phyloP scores from a whole-genome alignment of 305 asterid species.

The Solanum chacoense region DNA sequence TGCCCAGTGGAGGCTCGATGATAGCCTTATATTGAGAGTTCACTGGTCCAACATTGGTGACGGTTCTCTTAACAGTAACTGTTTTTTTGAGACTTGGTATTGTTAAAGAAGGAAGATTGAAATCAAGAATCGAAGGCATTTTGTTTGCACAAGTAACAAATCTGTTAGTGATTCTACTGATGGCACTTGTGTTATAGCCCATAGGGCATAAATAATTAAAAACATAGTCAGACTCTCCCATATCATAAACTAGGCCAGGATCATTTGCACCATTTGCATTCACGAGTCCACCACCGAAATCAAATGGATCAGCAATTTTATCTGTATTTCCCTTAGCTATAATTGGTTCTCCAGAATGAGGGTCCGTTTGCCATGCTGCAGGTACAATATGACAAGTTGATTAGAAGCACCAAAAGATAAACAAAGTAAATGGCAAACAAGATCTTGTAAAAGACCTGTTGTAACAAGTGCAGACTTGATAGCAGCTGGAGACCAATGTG shows the following conservation, averaged over 20 bases:
- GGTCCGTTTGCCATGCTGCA: constrained; percentile 22
- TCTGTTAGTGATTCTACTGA: constrained; percentile 20
- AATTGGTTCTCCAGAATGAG: constrained; percentile 25
- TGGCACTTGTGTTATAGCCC: constrained; percentile 24
- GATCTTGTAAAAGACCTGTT: constrained; percentile 15
- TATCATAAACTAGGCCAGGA: constrained; percentile 39
- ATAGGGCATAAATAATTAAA: constrained; percentile 29
- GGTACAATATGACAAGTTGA: not conserved
- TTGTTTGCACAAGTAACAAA: not conserved
- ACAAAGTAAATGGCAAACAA: not conserved
- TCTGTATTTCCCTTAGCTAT: constrained; percentile 18
- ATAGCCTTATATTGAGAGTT: constrained; percentile 19
- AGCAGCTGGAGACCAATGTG: constrained; percentile 38
- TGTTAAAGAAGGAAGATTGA: constrained; percentile 40
- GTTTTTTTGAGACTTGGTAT: constrained; percentile 26
- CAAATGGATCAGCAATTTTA: constrained; percentile 38
- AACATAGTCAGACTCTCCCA: constrained; percentile 21
- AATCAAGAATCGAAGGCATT: constrained; percentile 9
- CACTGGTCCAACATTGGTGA: constrained; percentile 31
- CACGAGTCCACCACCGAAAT: constrained; percentile 44
- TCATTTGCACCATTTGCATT: constrained; percentile 12
- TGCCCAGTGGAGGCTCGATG: constrained; percentile 16
- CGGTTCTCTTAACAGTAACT: constrained; percentile 19
- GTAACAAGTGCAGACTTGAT: constrained; percentile 17
- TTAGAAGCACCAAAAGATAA: not conserved